A percentile compares a stretch with the other conserved stretches of the same genome.
Evolutionary conservation across 345 rosid species (phyloP).

Genomic region (Passiflora organensis): DNA sequence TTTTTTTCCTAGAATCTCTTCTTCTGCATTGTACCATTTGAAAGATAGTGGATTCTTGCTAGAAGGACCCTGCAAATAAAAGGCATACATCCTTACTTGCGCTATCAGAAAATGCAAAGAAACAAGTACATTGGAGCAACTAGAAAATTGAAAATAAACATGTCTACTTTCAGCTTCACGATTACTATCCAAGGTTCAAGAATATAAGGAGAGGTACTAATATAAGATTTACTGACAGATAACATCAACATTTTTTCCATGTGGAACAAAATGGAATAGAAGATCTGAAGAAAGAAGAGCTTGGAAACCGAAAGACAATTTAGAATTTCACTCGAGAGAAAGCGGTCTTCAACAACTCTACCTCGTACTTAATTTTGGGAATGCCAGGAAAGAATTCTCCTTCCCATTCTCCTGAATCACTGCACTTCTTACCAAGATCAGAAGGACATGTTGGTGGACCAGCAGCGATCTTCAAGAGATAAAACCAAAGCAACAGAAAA

Average conservation of each 20-base stretch:
- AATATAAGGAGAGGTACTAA: not conserved
- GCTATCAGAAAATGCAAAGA: not conserved
- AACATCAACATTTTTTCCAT: not conserved
- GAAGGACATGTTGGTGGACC: slow-evolving; percentile 71
- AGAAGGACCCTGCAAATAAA: slow-evolving; percentile 55
- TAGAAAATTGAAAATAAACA: not conserved
- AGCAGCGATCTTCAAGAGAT: slow-evolving; percentile 39
- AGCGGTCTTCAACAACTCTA: slow-evolving; percentile 12
- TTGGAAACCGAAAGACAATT: not conserved
- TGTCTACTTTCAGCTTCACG: not conserved
- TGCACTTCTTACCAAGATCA: slow-evolving; percentile 47
- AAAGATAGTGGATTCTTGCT: slow-evolving; percentile 72
- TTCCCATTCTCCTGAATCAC: slow-evolving; percentile 67
- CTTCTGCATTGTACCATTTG: slow-evolving; percentile 89
- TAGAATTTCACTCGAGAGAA: not conserved
- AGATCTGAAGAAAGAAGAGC: not conserved
- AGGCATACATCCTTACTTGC: not conserved
- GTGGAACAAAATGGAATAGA: not conserved
- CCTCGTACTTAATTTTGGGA: slow-evolving; percentile 81
- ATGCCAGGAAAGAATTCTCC: slow-evolving; percentile 89
- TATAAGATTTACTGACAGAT: not conserved
- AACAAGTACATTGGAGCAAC: not conserved
- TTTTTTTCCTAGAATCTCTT: slow-evolving; percentile 86
- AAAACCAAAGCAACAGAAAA: not conserved
- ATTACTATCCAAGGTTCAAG: not conserved